Evolutionary conservation across 805 yeast species (phyloP).

Genomic region (Candida golubevii): DNA sequence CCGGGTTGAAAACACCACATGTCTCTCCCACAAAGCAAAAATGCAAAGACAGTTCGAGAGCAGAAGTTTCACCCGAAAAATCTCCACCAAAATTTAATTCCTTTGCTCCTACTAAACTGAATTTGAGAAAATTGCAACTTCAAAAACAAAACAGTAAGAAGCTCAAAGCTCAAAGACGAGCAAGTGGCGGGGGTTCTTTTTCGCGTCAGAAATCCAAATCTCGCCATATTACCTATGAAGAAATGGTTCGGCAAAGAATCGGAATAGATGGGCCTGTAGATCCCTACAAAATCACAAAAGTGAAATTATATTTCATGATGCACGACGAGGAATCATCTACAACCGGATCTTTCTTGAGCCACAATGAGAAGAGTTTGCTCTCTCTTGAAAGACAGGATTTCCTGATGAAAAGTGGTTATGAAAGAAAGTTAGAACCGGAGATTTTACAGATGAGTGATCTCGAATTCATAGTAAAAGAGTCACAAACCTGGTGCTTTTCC

Average conservation of each 20-base stretch:
- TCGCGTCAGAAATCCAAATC: background rate
- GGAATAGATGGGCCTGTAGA: conserved; percentile 1
- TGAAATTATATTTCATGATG: background rate
- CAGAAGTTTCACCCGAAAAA: background rate
- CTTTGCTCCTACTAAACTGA: background rate
- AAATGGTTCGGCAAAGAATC: conserved; percentile 4
- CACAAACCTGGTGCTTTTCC: background rate
- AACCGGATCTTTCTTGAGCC: conserved; percentile 1
- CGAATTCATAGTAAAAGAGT: background rate
- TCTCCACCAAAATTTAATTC: conserved; percentile 1
- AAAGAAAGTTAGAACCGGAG: background rate
- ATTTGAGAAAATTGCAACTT: background rate
- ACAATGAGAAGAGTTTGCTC: background rate
- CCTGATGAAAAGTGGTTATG: background rate
- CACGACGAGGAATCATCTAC: conserved; percentile 1
- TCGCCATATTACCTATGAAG: conserved; percentile 1
- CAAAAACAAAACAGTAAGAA: background rate
- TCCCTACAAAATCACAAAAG: conserved; percentile 5
- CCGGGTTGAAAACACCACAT: conserved; percentile 3
- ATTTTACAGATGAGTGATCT: background rate
- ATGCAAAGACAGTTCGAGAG: background rate
- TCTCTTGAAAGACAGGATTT: background rate
- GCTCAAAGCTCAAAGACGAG: background rate
- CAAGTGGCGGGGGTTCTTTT: background rate
- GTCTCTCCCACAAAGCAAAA: conserved; percentile 1